Conservation (phyloP, 2,329 filamentous ascomycete species). For the Dendrostoma leiphaemia region DNA sequence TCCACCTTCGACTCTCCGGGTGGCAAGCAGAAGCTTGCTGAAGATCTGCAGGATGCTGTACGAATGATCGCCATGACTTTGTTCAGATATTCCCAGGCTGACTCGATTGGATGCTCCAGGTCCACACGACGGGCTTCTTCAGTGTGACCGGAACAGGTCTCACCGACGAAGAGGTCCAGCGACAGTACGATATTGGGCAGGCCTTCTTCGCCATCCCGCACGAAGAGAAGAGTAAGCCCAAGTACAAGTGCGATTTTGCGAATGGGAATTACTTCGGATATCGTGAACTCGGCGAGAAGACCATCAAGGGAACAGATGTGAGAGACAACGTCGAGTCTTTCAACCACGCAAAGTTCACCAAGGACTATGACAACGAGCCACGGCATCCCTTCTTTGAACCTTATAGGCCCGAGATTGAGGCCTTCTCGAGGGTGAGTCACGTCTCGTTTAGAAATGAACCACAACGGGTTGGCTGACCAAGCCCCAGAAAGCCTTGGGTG, state of each 20-base stretch:
- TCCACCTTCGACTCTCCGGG: conserved; percentile 45
- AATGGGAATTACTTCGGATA: conserved; percentile 43
- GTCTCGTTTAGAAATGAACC: conserved; percentile 38
- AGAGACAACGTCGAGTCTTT: conserved; percentile 52
- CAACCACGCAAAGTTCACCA: conserved; percentile 52
- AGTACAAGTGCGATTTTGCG: conserved; percentile 42
- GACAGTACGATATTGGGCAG: conserved; percentile 52
- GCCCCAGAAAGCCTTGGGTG: conserved; percentile 28
- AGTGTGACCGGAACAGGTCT: conserved; percentile 54
- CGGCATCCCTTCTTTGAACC: conserved; percentile 36
- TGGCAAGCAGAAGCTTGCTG: conserved; percentile 48
- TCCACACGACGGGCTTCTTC: conserved; percentile 44
- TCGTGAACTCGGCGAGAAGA: conserved; percentile 36
- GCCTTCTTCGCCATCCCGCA: conserved; percentile 49
- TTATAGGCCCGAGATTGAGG: conserved; percentile 46
- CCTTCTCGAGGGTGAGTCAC: conserved; percentile 37
- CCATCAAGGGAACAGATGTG: conserved; percentile 24
- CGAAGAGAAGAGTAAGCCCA: conserved; percentile 44
- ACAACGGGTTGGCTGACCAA: conserved; percentile 36
- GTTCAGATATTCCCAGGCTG: too few relatives aligned
- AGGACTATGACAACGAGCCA: conserved; percentile 32
- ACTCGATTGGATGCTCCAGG: conserved; percentile 15
- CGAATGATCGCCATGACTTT: not conserved
- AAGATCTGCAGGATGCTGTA: conserved; percentile 51
- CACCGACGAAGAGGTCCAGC: conserved; percentile 48